A percentile compares a stretch with the other conserved stretches of the same genome.
Conservation (phyloP, 1,284 basidiomycete species). For the Fistulinella cinereoalba region DNA sequence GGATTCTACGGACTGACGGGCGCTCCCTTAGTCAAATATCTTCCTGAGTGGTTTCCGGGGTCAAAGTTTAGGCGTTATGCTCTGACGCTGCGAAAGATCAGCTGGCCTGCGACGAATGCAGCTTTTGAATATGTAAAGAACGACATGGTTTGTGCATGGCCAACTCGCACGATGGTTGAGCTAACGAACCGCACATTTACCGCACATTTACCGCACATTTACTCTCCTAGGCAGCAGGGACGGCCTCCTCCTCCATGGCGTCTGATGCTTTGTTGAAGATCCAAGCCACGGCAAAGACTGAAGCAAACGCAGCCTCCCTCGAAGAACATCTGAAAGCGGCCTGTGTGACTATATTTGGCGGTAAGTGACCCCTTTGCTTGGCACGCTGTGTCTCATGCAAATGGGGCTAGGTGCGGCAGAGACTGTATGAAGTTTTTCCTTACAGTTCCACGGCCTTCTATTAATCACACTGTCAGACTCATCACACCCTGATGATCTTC, state of each 20-base stretch:
- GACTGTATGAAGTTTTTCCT: conserved; percentile 16
- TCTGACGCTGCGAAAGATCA: not conserved
- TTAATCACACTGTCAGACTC: conserved; percentile 38
- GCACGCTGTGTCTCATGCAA: conserved; percentile 2
- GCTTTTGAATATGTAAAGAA: conserved; percentile 25
- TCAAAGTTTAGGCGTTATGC: conserved; percentile 18
- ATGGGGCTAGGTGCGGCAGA: conserved; percentile 25
- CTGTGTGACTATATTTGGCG: conserved; percentile 15
- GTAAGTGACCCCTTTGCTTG: conserved; percentile 1
- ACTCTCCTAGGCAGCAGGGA: conserved; percentile 17
- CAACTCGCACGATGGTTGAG: not conserved
- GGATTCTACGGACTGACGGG: not conserved
- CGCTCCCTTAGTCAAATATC: conserved; percentile 13
- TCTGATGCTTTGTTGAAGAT: conserved; percentile 17
- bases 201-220: too few relatives aligned
- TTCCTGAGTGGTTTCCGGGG: conserved; percentile 27
- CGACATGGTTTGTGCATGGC: conserved; percentile 20
- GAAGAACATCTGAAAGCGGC: conserved; percentile 25
- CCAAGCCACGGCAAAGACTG: not conserved
- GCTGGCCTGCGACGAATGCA: conserved; percentile 11
- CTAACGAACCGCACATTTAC: too few relatives aligned
- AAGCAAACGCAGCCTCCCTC: conserved; percentile 10
- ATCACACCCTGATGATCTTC: conserved; percentile 45
- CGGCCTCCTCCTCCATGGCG: conserved; percentile 23
- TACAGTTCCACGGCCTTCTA: conserved; percentile 2